Conservation (phyloP, 176 grass and related monocot genomes). For the Olyra latifolia region DNA sequence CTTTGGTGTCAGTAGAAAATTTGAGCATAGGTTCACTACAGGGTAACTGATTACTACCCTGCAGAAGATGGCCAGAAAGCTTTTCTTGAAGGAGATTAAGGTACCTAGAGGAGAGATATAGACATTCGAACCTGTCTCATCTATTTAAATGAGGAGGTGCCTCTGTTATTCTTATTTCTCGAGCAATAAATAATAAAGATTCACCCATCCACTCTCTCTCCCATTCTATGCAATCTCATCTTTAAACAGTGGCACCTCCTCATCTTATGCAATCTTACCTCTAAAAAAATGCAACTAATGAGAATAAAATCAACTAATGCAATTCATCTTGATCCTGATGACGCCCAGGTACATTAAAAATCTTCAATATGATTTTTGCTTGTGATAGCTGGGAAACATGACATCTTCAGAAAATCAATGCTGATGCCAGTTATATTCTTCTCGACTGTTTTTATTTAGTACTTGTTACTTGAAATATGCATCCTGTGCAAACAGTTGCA, state of each 20-base stretch:
- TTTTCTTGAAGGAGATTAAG: too few relatives aligned
- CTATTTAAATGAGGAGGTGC: too few relatives aligned
- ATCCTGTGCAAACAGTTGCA: slow-evolving; percentile 9
- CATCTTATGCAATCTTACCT: neutral
- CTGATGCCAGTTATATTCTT: neutral
- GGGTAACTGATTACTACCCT: too few relatives aligned
- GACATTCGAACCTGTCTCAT: too few relatives aligned
- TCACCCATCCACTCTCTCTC: too few relatives aligned
- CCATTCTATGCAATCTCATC: too few relatives aligned
- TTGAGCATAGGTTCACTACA: too few relatives aligned
- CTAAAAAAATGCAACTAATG: neutral
- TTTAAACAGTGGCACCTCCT: too few relatives aligned
- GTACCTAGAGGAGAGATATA: too few relatives aligned
- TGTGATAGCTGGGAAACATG: neutral
- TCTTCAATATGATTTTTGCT: neutral
- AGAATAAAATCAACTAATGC: neutral
- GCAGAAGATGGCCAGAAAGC: too few relatives aligned
- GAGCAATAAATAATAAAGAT: too few relatives aligned
- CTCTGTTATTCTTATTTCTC: too few relatives aligned
- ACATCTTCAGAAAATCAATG: neutral
- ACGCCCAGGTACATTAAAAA: neutral
- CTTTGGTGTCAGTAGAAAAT: neutral
- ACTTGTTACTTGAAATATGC: slow-evolving; percentile 1
- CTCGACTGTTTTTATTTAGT: neutral
- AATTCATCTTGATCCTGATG: neutral